A percentile compares a stretch with the other conserved stretches of the same genome.
Conservation (phyloP, 257 asterid genomes). For the Solanum infundibuliforme region DNA sequence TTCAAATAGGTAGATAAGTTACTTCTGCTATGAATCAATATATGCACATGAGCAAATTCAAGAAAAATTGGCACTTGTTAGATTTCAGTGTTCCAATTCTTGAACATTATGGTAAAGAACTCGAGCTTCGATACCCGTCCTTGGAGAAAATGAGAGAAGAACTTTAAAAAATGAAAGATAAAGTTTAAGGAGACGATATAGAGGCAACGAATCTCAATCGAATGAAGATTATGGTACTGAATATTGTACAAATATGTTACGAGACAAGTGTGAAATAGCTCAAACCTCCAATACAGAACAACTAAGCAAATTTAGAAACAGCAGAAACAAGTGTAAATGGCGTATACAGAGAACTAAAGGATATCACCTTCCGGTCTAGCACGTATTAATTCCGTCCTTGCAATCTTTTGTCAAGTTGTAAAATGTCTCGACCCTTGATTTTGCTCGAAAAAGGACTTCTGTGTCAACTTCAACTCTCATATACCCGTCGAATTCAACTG, state of each 20-base stretch:
- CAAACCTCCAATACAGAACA: not conserved
- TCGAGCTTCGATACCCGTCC: not conserved
- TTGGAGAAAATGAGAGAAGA: not conserved
- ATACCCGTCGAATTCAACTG: constrained; percentile 82
- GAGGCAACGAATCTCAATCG: not conserved
- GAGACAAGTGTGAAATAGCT: not conserved
- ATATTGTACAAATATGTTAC: not conserved
- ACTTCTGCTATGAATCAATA: not conserved
- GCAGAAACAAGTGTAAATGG: not conserved
- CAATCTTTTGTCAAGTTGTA: constrained; percentile 77
- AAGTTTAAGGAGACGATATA: not conserved
- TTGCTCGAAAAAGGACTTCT: constrained; percentile 79
- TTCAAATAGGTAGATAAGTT: not conserved
- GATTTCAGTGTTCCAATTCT: not conserved
- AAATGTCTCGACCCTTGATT: constrained; percentile 80
- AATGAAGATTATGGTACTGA: not conserved
- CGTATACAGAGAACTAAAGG: not conserved
- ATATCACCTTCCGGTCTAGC: constrained; percentile 27
- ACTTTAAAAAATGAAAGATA: not conserved
- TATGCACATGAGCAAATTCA: not conserved
- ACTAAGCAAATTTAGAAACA: not conserved
- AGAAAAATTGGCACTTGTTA: not conserved
- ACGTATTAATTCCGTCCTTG: constrained; percentile 85
- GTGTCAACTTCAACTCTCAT: constrained; percentile 97
- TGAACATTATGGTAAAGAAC: not conserved